A percentile compares a stretch with the other conserved stretches of the same genome.
These are phyloP conservation scores for Gelatoporia subvermispora DNA, from an alignment of 768 basidiomycete genomes.

Conservation along the genomic window DNA sequence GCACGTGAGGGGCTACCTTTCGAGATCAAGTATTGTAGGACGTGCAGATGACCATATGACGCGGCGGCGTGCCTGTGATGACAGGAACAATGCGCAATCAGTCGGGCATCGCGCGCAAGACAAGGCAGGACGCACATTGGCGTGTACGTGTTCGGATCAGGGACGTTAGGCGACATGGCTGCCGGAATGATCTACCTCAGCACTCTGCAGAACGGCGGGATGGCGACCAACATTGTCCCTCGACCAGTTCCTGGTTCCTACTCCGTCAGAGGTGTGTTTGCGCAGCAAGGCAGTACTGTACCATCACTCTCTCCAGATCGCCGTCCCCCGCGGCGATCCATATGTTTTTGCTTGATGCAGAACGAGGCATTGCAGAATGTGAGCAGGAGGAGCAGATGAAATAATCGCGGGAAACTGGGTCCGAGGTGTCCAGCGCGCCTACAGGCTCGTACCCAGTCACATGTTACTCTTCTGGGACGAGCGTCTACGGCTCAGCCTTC, in stretches of 20 bases:
- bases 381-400: no score
- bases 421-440: no score
- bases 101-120: background rate
- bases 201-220: slow-evolving; percentile 1
- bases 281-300: slow-evolving; percentile 27
- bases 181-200: background rate
- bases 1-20: slow-evolving; percentile 41
- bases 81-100: no score
- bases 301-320: slow-evolving; percentile 71
- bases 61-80: slow-evolving; percentile 81
- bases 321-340: slow-evolving; percentile 95
- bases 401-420: no score
- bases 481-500: no score
- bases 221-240: slow-evolving; percentile 38
- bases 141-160: slow-evolving; percentile 73
- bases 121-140: slow-evolving; percentile 54
- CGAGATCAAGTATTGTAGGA: slow-evolving; percentile 75
- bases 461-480: no score
- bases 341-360: slow-evolving; percentile 55
- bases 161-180: slow-evolving; percentile 61
- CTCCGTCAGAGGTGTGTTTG: slow-evolving; percentile 1
- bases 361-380: background rate
- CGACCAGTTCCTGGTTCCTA: slow-evolving; percentile 49
- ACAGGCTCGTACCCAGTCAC: no score
- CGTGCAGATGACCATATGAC: slow-evolving; percentile 76